Evolutionary conservation across 768 basidiomycete genomes (phyloP).

Genomic region (Kwoniella mangroviensis): DNA sequence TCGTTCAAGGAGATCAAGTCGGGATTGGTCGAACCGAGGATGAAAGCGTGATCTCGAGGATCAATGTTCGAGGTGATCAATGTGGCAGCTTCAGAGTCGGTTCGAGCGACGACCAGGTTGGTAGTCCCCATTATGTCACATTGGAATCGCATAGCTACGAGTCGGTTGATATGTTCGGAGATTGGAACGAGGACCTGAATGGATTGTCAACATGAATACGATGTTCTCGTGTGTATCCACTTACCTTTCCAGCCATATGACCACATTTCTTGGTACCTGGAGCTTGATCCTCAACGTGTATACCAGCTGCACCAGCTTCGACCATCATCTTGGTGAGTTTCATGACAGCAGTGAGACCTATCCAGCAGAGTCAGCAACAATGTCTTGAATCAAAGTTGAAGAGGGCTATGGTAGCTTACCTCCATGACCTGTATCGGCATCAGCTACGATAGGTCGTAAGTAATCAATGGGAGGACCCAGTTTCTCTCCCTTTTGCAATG

Average conservation of each 20-base stretch:
- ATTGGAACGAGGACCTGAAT: slow-evolving; percentile 89
- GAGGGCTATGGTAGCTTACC: slow-evolving; percentile 27
- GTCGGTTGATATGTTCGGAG: slow-evolving; percentile 95
- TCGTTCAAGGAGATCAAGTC: slow-evolving; percentile 70
- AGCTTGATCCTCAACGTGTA: slow-evolving; percentile 97
- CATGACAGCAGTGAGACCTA: slow-evolving; percentile 94
- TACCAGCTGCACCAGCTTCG: slow-evolving; percentile 96
- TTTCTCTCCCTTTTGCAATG: slow-evolving; percentile 59
- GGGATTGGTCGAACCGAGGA: slow-evolving; percentile 86
- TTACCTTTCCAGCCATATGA: slow-evolving; percentile 59
- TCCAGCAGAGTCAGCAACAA: neutral
- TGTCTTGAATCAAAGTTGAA: no score
- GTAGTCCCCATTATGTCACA: slow-evolving; percentile 98
- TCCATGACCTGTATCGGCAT: slow-evolving; percentile 97
- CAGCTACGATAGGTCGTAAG: slow-evolving; percentile 90
- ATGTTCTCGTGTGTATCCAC: neutral
- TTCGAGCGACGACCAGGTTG: slow-evolving; percentile 89
- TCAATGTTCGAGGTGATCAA: slow-evolving; percentile 97
- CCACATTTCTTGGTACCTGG: slow-evolving; percentile 89
- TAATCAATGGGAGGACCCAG: slow-evolving; percentile 77
- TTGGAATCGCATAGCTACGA: slow-evolving; percentile 94
- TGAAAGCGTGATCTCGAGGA: slow-evolving; percentile 95
- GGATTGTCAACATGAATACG: neutral
- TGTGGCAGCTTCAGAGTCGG: slow-evolving; percentile 97
- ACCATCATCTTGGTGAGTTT: slow-evolving; percentile 99